Base-by-base conservation (phyloP, 306 rosid genomes). In the Lathyrus oleraceus region DNA sequence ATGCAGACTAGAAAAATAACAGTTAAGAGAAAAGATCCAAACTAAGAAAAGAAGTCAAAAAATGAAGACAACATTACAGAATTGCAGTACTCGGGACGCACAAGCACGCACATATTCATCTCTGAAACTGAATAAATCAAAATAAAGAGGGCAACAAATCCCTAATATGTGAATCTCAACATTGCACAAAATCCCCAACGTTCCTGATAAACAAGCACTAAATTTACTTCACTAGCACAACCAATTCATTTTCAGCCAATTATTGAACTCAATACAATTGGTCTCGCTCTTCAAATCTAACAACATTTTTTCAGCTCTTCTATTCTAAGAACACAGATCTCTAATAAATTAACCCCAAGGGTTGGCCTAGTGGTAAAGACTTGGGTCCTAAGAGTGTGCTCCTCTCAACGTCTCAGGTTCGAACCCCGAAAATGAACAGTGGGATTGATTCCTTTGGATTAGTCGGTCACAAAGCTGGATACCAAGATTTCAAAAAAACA, bases 141-240 rank as follows among this genome's bases (percentile, higher is more conserved):
- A 56, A 66, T 56, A 13, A 74, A 65, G 49, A 63, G 61, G 32
- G 58, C 70, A 72, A 45, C 69, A 36, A 38, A 35, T 35, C 25
- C 63, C 42, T n/a, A 47, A 44, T n/a, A 32, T 44, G 28, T 10
- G 11, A 12, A 30, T 44, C 53, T 8, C 16, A 19, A 53, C 25
- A 77, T n/a, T 10, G 52, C 39, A 35, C 39, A 69, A 40, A 60
- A 36, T 63, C 32, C n/a, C 71, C 16, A 12, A 35, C 39, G 7
- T 35, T 35, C 10, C 39, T 35, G 10, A 35, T 35, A 35, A 35
- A 35, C 39, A 56, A 65, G 67, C 67, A 71, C 48, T 64, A 53
- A 53, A 30, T 43, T 14, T 40, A 61, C 39, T 35, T 14, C 7
- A n/a, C 60, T 30, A n/a, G 15, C 35, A 35, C 39, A 35, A 35